Evolutionary conservation across 2,329 filamentous ascomycete genomes (phyloP), one percentile per base, ranked within the genome.

Genomic region (Monosporascus ibericus): DNA sequence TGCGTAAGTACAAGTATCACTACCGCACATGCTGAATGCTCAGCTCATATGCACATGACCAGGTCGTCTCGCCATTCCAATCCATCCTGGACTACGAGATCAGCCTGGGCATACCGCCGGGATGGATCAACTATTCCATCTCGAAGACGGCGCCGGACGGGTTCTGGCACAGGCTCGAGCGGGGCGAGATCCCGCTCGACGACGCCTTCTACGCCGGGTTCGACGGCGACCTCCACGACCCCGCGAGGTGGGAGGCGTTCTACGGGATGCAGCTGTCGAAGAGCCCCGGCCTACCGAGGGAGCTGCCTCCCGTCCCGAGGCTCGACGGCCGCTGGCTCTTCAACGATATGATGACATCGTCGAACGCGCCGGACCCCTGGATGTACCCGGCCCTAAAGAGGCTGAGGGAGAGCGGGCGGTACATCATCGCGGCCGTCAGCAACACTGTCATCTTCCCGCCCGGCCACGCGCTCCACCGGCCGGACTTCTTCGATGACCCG

Each of bases 21-120:
- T 7, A 25, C 39, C 44, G 30, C 22, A 47, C n/a, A 5, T 22
- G 52, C 51, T 50, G 9, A 44, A 25, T 50, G 55, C 39, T 27
- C 25, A 39, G 8, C 20, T 24, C 14, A 52, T 24, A 44, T 39
- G 37, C 40, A 36, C 48, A 59, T 48, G n/a, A 25, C 17, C 59
- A 95, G 92, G 90, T 96, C 51, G 76, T 87, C 24, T 96, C 91
- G 1, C 94, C 94, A 9, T 92, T 99, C 65, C 90, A 95, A 73
- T 85, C 89, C 2, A 97, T 99, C 63, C 78, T 95, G 52, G 87
- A 95, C 71, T 96, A 96, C 68, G 94, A 97, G 68, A 73, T 85
- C 50, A 75, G 80, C 55, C 77, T 88, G 52, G 78, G 79, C 40
- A 92, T 97, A 48, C 92, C 92, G 1, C 78, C 84, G 3, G 92